These are phyloP conservation scores for Monoraphidium neglectum DNA, from an alignment of 139 green algal species.

Conservation along the genomic window DNA sequence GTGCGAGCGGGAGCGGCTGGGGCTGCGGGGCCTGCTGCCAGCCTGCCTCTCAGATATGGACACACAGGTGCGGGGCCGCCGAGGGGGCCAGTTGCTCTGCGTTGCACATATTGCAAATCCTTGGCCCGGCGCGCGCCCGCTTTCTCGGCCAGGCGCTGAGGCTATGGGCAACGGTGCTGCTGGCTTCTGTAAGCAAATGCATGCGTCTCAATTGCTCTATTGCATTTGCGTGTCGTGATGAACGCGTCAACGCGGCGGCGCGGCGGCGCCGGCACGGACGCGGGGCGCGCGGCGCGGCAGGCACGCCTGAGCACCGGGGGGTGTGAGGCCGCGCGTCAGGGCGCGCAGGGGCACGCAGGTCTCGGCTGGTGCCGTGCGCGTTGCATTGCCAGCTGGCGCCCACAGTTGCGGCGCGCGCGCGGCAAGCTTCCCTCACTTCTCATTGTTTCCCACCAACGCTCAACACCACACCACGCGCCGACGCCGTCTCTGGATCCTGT, in stretches of 20 bases:
- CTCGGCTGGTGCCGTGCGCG: too few relatives aligned
- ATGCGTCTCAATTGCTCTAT: neutral
- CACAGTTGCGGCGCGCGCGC: too few relatives aligned
- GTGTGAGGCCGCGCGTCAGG: too few relatives aligned
- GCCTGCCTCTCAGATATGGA: slow-evolving; percentile 60
- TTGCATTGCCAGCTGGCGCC: too few relatives aligned
- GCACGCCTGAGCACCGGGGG: too few relatives aligned
- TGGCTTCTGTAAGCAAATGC: neutral
- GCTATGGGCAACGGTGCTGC: neutral
- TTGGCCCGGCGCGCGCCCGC: neutral
- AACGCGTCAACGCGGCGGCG: too few relatives aligned
- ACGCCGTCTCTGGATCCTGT: neutral
- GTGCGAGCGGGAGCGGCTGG: slow-evolving; percentile 86
- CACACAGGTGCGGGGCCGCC: slow-evolving; percentile 47
- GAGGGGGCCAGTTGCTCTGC: neutral
- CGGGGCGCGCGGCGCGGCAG: too few relatives aligned
- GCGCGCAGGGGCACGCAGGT: too few relatives aligned
- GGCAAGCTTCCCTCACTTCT: neutral
- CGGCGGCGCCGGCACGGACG: too few relatives aligned
- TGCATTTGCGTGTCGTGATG: neutral
- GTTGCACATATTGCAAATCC: neutral
- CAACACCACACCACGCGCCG: neutral
- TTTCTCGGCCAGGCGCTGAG: neutral
- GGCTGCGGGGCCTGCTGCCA: slow-evolving; percentile 88
- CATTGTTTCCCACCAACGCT: neutral